A percentile compares a stretch with the other conserved stretches of the same genome.
phyloP scores from a whole-genome alignment of 768 basidiomycete species.

The Aureoboletus auriporus region DNA sequence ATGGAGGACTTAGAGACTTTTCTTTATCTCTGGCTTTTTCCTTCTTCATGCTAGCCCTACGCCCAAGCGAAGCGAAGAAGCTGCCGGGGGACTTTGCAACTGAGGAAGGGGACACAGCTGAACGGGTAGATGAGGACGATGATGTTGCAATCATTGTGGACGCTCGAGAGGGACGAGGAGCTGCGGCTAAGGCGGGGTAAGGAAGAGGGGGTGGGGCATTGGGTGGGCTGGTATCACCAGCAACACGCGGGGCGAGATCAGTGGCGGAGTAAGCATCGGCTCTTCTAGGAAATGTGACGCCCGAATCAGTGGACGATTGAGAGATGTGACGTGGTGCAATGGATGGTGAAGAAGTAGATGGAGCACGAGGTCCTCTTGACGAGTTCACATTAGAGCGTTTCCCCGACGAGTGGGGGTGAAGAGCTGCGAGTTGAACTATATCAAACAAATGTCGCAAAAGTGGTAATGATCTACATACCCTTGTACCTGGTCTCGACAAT shows the following conservation, averaged over 20 bases:
- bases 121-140: slow-evolving; percentile 46
- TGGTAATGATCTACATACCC: slow-evolving; percentile 37
- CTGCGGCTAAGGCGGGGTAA: slow-evolving; percentile 63
- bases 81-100: slow-evolving; percentile 44
- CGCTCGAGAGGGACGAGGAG: slow-evolving; percentile 27
- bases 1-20: slow-evolving; percentile 26
- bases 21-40: slow-evolving; percentile 7
- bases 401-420: slow-evolving; percentile 18
- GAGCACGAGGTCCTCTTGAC: slow-evolving; percentile 22
- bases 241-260: slow-evolving; percentile 53
- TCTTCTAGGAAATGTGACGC: slow-evolving; percentile 74
- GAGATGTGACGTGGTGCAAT: slow-evolving; percentile 67
- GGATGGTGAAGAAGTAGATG: slow-evolving; percentile 40
- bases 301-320: slow-evolving; percentile 66
- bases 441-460: slow-evolving; percentile 3
- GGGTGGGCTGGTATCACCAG: slow-evolving; percentile 48
- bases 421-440: slow-evolving; percentile 8
- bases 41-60: slow-evolving; percentile 58
- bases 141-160: slow-evolving; percentile 36
- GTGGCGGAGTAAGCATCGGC: slow-evolving; percentile 78
- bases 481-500: slow-evolving; percentile 49
- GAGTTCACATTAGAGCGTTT: slow-evolving; percentile 27
- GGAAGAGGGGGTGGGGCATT: slow-evolving; percentile 60
- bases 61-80: slow-evolving; percentile 73
- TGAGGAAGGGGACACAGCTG: slow-evolving; percentile 40